phyloP scores from a whole-genome alignment of 176 grass and related monocot genomes.

The Zizania latifolia region DNA sequence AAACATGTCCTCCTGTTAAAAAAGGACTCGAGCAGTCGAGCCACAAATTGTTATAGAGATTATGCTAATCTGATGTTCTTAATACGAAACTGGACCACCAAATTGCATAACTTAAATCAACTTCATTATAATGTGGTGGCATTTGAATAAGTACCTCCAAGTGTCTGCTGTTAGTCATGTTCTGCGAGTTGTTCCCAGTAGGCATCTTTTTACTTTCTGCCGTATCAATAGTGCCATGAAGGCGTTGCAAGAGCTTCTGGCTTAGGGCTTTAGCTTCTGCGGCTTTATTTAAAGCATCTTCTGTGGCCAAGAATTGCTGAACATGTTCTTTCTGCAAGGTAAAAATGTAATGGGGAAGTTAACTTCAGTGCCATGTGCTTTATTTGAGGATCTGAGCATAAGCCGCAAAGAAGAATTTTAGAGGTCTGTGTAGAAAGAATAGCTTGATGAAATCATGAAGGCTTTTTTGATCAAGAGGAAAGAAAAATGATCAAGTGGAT shows the following conservation, averaged over 20 bases:
- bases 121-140: conserved; percentile 1
- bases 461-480: neutral
- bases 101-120: neutral
- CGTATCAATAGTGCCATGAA: conserved; percentile 61
- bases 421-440: neutral
- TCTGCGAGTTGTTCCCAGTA: conserved; percentile 60
- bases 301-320: conserved; percentile 95
- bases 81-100: neutral
- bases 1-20: neutral
- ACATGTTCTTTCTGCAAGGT: conserved; percentile 95
- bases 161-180: conserved; percentile 57
- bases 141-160: conserved; percentile 60
- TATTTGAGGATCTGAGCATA: neutral
- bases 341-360: conserved; percentile 34
- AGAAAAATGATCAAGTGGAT: neutral
- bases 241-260: conserved; percentile 86
- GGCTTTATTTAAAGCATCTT: conserved; percentile 99
- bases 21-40: neutral
- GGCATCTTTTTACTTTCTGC: conserved; percentile 52
- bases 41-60: neutral
- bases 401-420: neutral
- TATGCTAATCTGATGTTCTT: neutral
- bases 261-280: conserved; percentile 88
- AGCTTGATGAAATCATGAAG: neutral
- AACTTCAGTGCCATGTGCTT: conserved; percentile 24